Percentiles rank a stretch among this genome's conserved stretches.
Conservation (phyloP, 768 basidiomycete species). For the Trametopsis cervina region DNA sequence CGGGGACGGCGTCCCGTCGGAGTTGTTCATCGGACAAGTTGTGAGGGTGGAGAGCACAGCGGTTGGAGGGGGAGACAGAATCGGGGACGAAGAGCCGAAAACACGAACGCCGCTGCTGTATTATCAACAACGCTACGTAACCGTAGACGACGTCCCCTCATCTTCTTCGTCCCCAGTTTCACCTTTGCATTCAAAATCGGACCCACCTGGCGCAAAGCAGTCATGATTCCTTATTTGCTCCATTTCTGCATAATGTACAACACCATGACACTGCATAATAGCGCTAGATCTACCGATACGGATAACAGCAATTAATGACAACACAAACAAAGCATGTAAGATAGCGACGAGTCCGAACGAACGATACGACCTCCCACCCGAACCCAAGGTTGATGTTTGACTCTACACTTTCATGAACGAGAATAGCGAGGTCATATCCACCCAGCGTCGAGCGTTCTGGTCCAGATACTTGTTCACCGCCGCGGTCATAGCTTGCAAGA, state of each 20-base stretch:
- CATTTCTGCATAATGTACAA: not conserved
- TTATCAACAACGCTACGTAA: conserved; percentile 54
- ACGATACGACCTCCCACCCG: no score
- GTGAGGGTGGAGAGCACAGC: conserved; percentile 46
- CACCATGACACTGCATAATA: not conserved
- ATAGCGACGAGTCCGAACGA: no score
- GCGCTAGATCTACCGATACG: no score
- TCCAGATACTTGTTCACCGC: conserved; percentile 79
- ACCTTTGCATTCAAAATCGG: no score
- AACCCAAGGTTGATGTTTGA: no score
- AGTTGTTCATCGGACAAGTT: conserved; percentile 81
- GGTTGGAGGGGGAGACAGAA: no score
- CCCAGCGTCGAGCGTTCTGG: conserved; percentile 85
- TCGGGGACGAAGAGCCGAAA: conserved; percentile 14
- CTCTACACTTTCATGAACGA: conserved; percentile 71
- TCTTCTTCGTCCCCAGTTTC: not conserved
- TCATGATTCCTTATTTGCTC: no score
- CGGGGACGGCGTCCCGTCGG: conserved; percentile 39
- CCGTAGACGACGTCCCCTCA: conserved; percentile 16
- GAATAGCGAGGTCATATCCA: conserved; percentile 75
- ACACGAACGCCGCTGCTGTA: conserved; percentile 52
- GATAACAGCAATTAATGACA: no score
- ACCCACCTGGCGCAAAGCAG: no score
- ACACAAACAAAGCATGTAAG: no score
- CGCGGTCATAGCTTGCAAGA: conserved; percentile 44